Conservation (phyloP, 2,329 filamentous ascomycete genomes). For the Microthyrium microscopicum region DNA sequence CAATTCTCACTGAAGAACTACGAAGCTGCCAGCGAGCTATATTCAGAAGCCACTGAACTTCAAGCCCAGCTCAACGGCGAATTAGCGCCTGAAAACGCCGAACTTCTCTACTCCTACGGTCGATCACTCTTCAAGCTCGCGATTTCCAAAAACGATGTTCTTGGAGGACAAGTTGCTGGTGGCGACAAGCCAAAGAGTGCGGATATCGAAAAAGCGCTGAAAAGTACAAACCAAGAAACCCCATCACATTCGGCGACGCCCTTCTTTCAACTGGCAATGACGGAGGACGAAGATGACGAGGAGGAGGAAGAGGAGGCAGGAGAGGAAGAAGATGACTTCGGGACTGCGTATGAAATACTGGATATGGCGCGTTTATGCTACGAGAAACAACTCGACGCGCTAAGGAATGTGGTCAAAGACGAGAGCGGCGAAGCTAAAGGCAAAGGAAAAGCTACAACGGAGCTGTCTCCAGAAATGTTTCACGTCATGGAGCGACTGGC, state of each 20-base stretch:
- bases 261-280: conserved; percentile 81
- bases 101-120: conserved; percentile 87
- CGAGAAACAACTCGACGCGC: conserved; percentile 35
- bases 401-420: conserved; percentile 10
- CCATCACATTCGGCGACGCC: too few relatives aligned
- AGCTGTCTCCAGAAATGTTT: conserved; percentile 14
- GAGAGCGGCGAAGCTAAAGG: conserved; percentile 21
- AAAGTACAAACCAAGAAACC: too few relatives aligned
- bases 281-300: conserved; percentile 37
- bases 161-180: conserved; percentile 61
- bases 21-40: conserved; percentile 69
- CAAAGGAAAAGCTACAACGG: conserved; percentile 31
- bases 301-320: conserved; percentile 34
- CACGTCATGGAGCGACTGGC: conserved; percentile 73
- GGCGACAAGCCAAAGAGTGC: conserved; percentile 31
- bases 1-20: conserved; percentile 86
- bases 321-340: conserved; percentile 44
- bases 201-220: conserved; percentile 18
- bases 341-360: conserved; percentile 45
- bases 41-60: conserved; percentile 73
- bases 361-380: conserved; percentile 45
- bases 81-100: conserved; percentile 76
- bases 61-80: conserved; percentile 89
- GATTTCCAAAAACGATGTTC: conserved; percentile 82
- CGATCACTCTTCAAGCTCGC: conserved; percentile 88